Base-by-base conservation (phyloP, 1,284 basidiomycete species). In the Cryptococcus sp. region DNA sequence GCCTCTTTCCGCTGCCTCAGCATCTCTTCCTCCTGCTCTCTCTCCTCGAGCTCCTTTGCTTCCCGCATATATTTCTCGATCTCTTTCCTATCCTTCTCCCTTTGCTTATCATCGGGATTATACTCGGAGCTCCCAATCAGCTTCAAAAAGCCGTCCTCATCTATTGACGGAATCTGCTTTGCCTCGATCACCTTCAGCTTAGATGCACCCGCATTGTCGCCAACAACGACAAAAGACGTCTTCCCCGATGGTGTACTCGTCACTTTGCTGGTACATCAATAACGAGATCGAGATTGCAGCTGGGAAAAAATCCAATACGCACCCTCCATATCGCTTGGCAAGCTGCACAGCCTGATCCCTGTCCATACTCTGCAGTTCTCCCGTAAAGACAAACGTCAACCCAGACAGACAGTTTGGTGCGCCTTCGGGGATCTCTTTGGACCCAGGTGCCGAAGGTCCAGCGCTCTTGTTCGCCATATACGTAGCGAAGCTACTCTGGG, bases 251-350 rank as follows among this genome's bases (percentile, higher is more conserved):
- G 93, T 23, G 87, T 84, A 1, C 80, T 77, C 0, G 88, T 88
- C 12, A 97, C 88, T 40, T 86, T 86, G 4, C 90, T 93, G 62
- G 5, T 14, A 7, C 28, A n/a, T 31, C 28, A 31, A 14, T 31
- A 31, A n/a, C n/a, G 28, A 14, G 28, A 7, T 31, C 28, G 28
- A n/a, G n/a, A n/a, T n/a, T n/a, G n/a, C n/a, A n/a, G n/a, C n/a
- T 31, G 28, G 14, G 14, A 31, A 7, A 14, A 31, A 31, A 31
- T 7, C 9, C 9, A 10, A 16, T 4, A 70, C 86, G 56, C 50
- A 89, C 88, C 84, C 94, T 57, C 91, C 90, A 66, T 85, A 93
- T 5, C 92, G 86, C 72, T 97, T 97, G 0, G 86, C 93, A 2
- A 97, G 74, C 57, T 94, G 88, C 33, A 79, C 66, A 0, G 89